Evolutionary conservation across 176 grass and related monocot species (phyloP), one percentile per base, ranked within the genome.

Genomic region (Alopecurus myosuroides): DNA sequence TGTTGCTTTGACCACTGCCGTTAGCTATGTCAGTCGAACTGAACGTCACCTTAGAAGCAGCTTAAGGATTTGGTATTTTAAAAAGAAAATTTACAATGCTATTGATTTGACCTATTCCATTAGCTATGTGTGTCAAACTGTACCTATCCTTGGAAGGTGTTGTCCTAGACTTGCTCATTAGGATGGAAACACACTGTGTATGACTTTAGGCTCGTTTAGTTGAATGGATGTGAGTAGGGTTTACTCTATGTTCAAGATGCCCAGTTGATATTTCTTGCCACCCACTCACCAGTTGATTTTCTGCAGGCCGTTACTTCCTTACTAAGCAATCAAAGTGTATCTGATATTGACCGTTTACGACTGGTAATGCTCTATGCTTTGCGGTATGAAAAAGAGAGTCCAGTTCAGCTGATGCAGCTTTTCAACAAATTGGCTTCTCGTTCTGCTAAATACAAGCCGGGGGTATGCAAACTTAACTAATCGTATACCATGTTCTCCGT

Each of bases 381-480:
- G 89, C 89, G 93, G 46, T 98, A 98, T 88, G 97, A 98, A 81
- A 99, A 99, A 77, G 97, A 99, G 80, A 99, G 97, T 51, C 91
- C 97, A 49, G 97, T 99, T 94, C 97, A 96, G 57, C 81, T 99
- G 92, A 99, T 99, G 97, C 97, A 99, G 71, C 97, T 99, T 87
- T 99, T 94, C 86, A 99, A 96, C 86, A 99, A 99, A 87, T 86
- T 99, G 78, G 93, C 93, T 83, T 96, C 93, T 92, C 86, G 76
- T 77, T 94, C 97, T 88, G 91, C 91, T 15, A 99, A 99, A 86
- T 99, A 96, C 85, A 99, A 99, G 86, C 84, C 91, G 52, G 97
- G 97, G 81, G 97, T 99, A 94, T 89, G 87, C 41, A 67, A 74
- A 64, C 74, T 84, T 81, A 51, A 85, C 52, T 81, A 77, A 10